Evolutionary conservation across 169 alveolate species (phyloP).

Genomic region (Sarcocystis neurona): DNA sequence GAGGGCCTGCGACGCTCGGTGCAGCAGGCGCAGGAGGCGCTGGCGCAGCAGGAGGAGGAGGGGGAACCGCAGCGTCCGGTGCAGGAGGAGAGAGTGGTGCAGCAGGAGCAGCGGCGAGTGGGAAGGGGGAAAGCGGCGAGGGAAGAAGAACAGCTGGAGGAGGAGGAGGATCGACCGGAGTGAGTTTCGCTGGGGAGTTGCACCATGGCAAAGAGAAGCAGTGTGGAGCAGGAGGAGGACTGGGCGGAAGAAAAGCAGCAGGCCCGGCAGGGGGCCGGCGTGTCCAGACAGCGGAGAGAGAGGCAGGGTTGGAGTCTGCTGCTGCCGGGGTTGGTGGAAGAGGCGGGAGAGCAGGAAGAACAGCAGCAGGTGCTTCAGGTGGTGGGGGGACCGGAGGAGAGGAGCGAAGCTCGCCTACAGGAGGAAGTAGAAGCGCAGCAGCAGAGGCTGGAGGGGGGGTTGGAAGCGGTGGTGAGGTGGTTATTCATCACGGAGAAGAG

Average conservation of each 20-base stretch:
- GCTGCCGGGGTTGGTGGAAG: too few relatives aligned
- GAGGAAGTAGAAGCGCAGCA: neutral
- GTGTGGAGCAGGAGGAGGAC: neutral
- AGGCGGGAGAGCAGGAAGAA: too few relatives aligned
- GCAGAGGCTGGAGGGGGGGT: too few relatives aligned
- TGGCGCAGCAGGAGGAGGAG: neutral
- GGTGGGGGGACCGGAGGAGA: neutral
- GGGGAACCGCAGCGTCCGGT: neutral
- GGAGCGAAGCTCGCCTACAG: neutral
- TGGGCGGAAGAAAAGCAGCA: neutral
- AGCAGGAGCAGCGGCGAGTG: neutral
- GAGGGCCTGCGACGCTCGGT: neutral
- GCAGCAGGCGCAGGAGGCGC: neutral
- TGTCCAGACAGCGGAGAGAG: neutral
- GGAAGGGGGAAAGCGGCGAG: neutral
- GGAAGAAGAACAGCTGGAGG: neutral
- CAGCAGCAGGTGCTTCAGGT: constrained; percentile 1
- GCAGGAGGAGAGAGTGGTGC: neutral
- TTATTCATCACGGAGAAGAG: neutral
- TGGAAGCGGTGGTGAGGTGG: too few relatives aligned
- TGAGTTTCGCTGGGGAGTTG: too few relatives aligned
- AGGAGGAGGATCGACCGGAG: neutral
- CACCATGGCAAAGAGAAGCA: neutral
- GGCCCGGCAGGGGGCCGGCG: neutral
- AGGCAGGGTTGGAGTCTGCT: neutral